Conservation (phyloP, 2,329 filamentous ascomycete species). For the Zymoseptoria pseudotritici region DNA sequence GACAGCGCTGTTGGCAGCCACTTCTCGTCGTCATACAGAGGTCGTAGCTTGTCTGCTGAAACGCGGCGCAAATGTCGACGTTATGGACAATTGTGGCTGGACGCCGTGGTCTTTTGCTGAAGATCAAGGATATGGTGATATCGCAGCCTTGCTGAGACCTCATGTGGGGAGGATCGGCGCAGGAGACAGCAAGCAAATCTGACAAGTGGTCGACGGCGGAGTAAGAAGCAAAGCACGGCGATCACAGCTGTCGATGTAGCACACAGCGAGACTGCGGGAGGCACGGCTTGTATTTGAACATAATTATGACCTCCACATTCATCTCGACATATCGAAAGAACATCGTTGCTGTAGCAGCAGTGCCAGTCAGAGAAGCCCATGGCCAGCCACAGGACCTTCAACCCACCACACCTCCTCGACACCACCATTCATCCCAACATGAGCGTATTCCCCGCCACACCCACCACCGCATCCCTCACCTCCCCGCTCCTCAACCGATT, state of each 20-base stretch:
- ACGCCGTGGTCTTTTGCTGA: too few relatives aligned
- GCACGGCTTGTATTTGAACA: neutral
- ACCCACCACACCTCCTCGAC: neutral
- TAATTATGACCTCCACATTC: neutral
- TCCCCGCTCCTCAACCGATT: slow-evolving; percentile 28
- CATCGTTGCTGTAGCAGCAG: too few relatives aligned
- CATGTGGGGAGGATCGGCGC: neutral
- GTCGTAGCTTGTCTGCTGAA: neutral
- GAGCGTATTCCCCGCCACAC: slow-evolving; percentile 34
- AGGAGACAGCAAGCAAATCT: neutral
- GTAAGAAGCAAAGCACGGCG: neutral
- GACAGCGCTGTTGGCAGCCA: neutral
- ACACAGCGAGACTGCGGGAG: neutral
- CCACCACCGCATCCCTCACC: slow-evolving; percentile 34
- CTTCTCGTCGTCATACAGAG: neutral
- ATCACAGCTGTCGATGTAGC: neutral
- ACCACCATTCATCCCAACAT: slow-evolving; percentile 18
- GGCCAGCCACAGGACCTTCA: neutral
- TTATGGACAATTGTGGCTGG: too few relatives aligned
- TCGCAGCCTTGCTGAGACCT: neutral
- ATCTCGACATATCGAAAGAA: neutral
- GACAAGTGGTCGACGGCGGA: neutral
- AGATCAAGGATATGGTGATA: neutral
- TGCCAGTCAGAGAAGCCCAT: neutral
- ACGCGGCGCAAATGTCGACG: neutral